Conservation (phyloP, 2,329 filamentous ascomycete genomes). For the Blastomyces gilchristii region DNA sequence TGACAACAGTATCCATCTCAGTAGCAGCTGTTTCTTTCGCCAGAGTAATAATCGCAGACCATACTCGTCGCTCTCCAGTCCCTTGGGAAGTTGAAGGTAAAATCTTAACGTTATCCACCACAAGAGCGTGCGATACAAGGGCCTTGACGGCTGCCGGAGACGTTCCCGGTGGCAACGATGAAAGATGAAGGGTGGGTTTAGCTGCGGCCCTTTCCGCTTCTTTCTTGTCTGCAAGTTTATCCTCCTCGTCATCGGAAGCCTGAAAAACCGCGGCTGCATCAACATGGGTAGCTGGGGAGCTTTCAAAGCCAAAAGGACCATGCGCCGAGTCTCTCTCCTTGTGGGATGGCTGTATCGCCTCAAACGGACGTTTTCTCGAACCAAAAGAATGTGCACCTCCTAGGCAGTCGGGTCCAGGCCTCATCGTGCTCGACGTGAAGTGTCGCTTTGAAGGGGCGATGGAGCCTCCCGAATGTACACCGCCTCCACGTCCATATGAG, state of each 20-base stretch:
- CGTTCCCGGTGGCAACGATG: constrained; percentile 44
- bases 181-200: constrained; percentile 47
- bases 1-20: constrained; percentile 74
- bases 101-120: constrained; percentile 64
- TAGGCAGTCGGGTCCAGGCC: constrained; percentile 42
- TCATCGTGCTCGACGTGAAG: constrained; percentile 41
- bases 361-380: constrained; percentile 36
- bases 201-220: constrained; percentile 39
- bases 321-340: constrained; percentile 27
- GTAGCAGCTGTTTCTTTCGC: constrained; percentile 69
- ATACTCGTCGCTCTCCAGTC: constrained; percentile 54
- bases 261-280: constrained; percentile 34
- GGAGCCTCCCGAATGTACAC: constrained; percentile 23
- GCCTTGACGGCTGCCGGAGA: constrained; percentile 42
- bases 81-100: constrained; percentile 43
- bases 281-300: constrained; percentile 21
- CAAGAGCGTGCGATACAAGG: constrained; percentile 45
- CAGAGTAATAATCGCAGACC: constrained; percentile 69
- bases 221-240: constrained; percentile 31
- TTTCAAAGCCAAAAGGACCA: constrained; percentile 34
- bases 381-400: constrained; percentile 33
- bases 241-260: constrained; percentile 36
- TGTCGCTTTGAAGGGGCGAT: constrained; percentile 50
- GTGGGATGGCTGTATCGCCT: constrained; percentile 30
- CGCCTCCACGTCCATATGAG: constrained; percentile 26